These are phyloP conservation scores for Corymbia citriodora DNA, from an alignment of 441 rosid genomes.

Conservation along the genomic window DNA sequence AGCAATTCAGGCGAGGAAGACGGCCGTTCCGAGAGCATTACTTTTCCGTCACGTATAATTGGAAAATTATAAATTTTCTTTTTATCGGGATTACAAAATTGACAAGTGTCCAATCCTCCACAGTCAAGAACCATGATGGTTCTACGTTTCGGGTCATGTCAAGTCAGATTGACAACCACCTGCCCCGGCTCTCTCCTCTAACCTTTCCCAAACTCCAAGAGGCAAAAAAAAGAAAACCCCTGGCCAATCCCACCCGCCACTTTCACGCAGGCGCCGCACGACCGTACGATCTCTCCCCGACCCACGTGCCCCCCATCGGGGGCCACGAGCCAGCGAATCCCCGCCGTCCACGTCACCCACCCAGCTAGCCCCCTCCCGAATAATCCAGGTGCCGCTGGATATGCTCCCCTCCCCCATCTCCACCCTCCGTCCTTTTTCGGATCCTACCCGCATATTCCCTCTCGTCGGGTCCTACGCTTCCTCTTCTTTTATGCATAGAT, in stretches of 20 bases:
- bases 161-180: neutral
- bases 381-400: constrained; percentile 40
- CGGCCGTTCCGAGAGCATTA: no score
- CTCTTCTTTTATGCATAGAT: neutral
- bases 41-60: no score
- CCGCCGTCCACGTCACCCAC: constrained; percentile 11
- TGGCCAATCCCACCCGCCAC: neutral
- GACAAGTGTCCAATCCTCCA: neutral
- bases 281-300: neutral
- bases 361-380: neutral
- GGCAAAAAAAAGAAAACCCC: neutral
- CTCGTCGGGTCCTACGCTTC: neutral
- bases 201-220: neutral
- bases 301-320: neutral
- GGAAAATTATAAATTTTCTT: no score
- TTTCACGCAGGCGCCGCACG: neutral
- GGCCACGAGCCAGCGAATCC: neutral
- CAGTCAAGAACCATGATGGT: neutral
- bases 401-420: constrained; percentile 16
- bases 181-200: neutral
- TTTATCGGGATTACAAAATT: no score
- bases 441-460: constrained; percentile 31
- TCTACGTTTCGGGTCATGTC: neutral
- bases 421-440: neutral
- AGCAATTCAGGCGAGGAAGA: no score